These are phyloP conservation scores for Trametes elegans DNA, from an alignment of 768 basidiomycete genomes.

Conservation along the genomic window DNA sequence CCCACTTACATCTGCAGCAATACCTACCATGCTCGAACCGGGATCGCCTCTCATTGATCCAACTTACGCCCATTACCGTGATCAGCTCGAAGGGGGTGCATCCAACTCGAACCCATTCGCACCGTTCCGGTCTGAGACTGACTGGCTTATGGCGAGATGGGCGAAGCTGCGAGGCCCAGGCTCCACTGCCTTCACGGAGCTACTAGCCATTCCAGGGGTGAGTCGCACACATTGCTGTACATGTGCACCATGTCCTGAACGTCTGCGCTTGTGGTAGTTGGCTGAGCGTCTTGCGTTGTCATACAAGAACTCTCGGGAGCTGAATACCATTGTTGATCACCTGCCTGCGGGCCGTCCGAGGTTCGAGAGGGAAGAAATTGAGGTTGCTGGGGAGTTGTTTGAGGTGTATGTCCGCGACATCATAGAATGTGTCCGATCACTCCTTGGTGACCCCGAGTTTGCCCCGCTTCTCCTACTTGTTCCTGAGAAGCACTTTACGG, in stretches of 20 bases:
- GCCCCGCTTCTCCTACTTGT: constrained; percentile 26
- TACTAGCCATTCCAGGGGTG: constrained; percentile 38
- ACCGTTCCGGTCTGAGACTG: constrained; percentile 35
- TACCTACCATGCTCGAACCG: background rate
- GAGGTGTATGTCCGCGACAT: constrained; percentile 35
- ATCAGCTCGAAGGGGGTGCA: background rate
- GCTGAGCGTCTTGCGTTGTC: constrained; percentile 22
- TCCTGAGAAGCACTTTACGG: constrained; percentile 38
- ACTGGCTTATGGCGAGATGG: constrained; percentile 43
- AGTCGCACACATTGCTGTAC: constrained; percentile 1
- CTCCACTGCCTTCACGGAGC: constrained; percentile 37
- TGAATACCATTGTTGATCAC: constrained; percentile 33
- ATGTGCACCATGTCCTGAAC: background rate
- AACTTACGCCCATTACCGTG: background rate
- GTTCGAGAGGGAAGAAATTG: constrained; percentile 29
- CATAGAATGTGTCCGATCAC: constrained; percentile 32
- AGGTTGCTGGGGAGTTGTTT: constrained; percentile 29
- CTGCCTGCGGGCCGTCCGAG: constrained; percentile 23
- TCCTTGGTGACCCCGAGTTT: constrained; percentile 36
- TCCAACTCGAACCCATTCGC: constrained; percentile 15
- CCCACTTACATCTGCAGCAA: background rate
- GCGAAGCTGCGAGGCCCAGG: constrained; percentile 36
- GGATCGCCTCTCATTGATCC: too few relatives aligned
- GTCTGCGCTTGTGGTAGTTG: background rate
- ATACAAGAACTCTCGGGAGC: constrained; percentile 28